Evolutionary conservation across 164 flowering plant species (phyloP).

Genomic region (Cinnamomum chago): DNA sequence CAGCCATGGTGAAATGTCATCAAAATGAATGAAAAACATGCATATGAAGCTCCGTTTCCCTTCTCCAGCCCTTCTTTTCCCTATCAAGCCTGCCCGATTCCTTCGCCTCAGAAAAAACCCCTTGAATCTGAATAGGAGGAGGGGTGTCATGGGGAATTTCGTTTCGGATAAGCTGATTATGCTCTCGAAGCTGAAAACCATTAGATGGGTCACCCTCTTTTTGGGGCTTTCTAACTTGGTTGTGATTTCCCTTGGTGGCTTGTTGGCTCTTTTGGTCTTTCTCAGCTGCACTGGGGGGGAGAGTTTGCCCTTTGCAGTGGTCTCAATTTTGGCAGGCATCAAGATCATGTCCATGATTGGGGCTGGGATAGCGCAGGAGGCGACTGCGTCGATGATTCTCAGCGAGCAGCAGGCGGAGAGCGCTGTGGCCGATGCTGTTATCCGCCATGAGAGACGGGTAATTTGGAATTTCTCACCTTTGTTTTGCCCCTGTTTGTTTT

Average conservation of each 20-base stretch:
- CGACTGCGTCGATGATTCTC: slow-evolving; percentile 45
- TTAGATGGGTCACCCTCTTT: slow-evolving; percentile 34
- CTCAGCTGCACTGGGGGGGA: slow-evolving; percentile 22
- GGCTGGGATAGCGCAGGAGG: slow-evolving; percentile 53
- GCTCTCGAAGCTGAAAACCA: slow-evolving; percentile 22
- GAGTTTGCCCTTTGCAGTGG: slow-evolving; percentile 23
- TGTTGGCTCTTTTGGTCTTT: slow-evolving; percentile 14
- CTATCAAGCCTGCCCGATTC: slow-evolving; percentile 1
- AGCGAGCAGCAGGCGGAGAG: slow-evolving; percentile 19
- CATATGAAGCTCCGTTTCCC: neutral
- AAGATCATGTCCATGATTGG: slow-evolving; percentile 42
- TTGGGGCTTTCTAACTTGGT: slow-evolving; percentile 34
- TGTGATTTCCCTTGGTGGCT: slow-evolving; percentile 31
- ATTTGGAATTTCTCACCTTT: neutral
- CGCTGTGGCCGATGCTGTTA: slow-evolving; percentile 31
- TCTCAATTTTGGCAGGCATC: slow-evolving; percentile 26
- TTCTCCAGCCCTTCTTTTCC: neutral
- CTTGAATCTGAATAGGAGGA: neutral
- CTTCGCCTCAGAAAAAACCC: neutral
- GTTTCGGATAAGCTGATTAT: slow-evolving; percentile 14
- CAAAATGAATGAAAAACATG: slow-evolving; percentile 8
- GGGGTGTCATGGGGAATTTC: neutral
- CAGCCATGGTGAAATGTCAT: neutral
- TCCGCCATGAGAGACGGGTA: slow-evolving; percentile 66
- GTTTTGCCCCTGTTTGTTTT: neutral